phyloP scores from a whole-genome alignment of 176 grass and related monocot species.

The Oryza australiensis region DNA sequence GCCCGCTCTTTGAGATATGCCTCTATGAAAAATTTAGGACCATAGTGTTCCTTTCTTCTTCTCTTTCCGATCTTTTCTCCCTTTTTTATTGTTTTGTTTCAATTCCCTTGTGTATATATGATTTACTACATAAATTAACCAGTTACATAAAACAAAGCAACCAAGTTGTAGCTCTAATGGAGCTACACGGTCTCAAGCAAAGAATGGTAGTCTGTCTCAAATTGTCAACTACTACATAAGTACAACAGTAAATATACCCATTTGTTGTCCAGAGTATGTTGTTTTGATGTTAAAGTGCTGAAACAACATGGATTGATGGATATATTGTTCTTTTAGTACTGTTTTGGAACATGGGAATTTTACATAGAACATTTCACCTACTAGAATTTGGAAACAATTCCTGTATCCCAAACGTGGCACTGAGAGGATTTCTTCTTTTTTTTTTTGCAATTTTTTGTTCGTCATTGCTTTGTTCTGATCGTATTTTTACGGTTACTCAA shows the following conservation, averaged over 20 bases:
- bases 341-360: not conserved
- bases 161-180: too few relatives aligned
- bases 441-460: not conserved
- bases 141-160: too few relatives aligned
- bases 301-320: not conserved
- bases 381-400: not conserved
- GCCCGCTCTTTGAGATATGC: not conserved
- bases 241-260: too few relatives aligned
- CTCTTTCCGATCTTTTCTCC: not conserved
- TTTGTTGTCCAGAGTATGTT: not conserved
- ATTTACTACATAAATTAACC: too few relatives aligned
- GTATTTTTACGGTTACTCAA: not conserved
- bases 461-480: not conserved
- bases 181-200: too few relatives aligned
- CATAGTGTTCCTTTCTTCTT: not conserved
- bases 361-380: not conserved
- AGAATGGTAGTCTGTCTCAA: too few relatives aligned
- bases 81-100: not conserved
- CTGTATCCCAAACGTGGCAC: not conserved
- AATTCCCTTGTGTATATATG: not conserved
- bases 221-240: too few relatives aligned
- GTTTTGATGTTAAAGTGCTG: not conserved
- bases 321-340: not conserved
- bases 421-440: not conserved
- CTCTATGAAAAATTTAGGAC: not conserved